Base-by-base conservation (phyloP, 306 rosid genomes). In the Pyrus bretschneideri region DNA sequence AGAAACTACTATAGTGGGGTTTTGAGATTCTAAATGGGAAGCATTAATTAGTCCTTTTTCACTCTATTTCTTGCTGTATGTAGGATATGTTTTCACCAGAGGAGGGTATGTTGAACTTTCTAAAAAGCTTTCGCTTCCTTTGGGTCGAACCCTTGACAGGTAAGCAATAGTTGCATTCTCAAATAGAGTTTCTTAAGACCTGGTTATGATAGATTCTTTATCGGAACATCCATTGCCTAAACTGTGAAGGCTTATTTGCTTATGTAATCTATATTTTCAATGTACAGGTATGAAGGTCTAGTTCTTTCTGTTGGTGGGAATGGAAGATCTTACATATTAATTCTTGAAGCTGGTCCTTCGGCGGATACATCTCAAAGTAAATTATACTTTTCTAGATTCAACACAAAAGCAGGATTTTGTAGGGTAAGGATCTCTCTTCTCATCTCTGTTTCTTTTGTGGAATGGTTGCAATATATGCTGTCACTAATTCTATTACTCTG, bases 241-340 rank as follows among this genome's bases (percentile, higher is more conserved):
- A 57, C 71, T 69, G 42, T 67, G 23, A 76, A 69, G 30, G 82
- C 61, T 6, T 72, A 4, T 72, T 22, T 35, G 44, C 52, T 62
- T 81, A 15, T 42, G 64, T 54, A 44, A 38, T 77, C 60, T 33
- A 30, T 64, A 54, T 72, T 75, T 73, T 27, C 44, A 30, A 76
- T 74, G 70, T 79, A 67, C 85, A 92, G 98, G 88, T 95, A 90
- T 29, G 98, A 95, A 85, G 98, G 98, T 78, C 80, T 95, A 79
- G 89, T 95, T 85, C 92, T 95, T 80, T 95, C 98, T 74, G 92
- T 95, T 35, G 98, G 98, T 78, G 97, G 98, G 79, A 95, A 95
- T 75, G 98, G 97, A 71, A 92, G 92, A 81, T 86, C 98, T 46
- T 95, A 92, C 78, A 87, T 92, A 69, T 80, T 92, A 79, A 95